phyloP scores from a whole-genome alignment of 371 early-diverging fungal genomes.

The Mucor indicus region DNA sequence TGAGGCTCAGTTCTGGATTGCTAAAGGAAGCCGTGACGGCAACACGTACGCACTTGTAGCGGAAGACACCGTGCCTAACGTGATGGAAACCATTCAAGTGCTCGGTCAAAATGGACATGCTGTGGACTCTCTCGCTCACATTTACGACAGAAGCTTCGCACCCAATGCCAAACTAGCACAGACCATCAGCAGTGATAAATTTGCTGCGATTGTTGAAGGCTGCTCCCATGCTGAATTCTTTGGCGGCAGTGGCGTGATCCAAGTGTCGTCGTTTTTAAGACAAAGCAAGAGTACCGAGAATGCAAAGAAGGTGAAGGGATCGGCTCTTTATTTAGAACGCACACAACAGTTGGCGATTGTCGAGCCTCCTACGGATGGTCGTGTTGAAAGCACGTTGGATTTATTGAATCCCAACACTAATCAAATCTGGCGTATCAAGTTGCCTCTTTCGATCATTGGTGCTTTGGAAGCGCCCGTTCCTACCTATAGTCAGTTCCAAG shows the following conservation, averaged over 20 bases:
- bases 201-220: constrained; percentile 29
- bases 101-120: constrained; percentile 39
- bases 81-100: constrained; percentile 33
- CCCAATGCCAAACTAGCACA: constrained; percentile 23
- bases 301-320: constrained; percentile 39
- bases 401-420: constrained; percentile 54
- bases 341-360: constrained; percentile 61
- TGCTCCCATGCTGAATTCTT: constrained; percentile 31
- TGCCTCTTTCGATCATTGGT: constrained; percentile 61
- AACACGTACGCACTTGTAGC: constrained; percentile 42
- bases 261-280: constrained; percentile 26
- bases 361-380: constrained; percentile 56
- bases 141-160: constrained; percentile 23
- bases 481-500: constrained; percentile 47
- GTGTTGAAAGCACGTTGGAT: constrained; percentile 62
- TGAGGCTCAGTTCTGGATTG: constrained; percentile 56
- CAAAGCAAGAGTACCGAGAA: not conserved
- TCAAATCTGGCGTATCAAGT: constrained; percentile 58
- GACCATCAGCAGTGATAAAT: constrained; percentile 12
- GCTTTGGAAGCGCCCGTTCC: constrained; percentile 36
- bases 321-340: constrained; percentile 40
- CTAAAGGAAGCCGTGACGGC: constrained; percentile 52
- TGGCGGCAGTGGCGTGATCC: constrained; percentile 5
- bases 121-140: constrained; percentile 21
- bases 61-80: constrained; percentile 18